Conservation (phyloP, 441 rosid genomes). For the Pelargonium fulgidum region DNA sequence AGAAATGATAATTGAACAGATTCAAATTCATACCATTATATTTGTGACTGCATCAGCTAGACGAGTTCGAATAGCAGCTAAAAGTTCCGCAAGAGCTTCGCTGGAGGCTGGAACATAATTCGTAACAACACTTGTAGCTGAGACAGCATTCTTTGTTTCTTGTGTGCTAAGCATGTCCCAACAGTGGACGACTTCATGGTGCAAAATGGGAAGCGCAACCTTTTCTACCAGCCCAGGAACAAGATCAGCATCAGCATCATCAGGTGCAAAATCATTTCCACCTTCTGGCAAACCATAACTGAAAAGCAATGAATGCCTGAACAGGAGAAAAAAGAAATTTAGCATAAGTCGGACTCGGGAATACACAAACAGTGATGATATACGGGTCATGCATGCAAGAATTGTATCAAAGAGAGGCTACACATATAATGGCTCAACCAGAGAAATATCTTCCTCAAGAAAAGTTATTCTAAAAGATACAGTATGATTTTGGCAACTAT, state of each 20-base stretch:
- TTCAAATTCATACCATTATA: constrained; percentile 36
- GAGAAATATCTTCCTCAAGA: too few species aligned
- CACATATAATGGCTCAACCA: too few species aligned
- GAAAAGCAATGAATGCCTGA: constrained; percentile 78
- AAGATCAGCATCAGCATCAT: constrained; percentile 77
- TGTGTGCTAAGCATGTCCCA: constrained; percentile 83
- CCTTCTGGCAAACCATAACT: constrained; percentile 74
- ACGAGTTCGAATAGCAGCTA: constrained; percentile 57
- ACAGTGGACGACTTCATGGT: constrained; percentile 72
- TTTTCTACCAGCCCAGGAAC: constrained; percentile 81
- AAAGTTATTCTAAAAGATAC: too few species aligned
- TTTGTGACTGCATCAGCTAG: constrained; percentile 61
- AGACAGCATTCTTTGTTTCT: constrained; percentile 75
- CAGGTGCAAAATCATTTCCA: constrained; percentile 46
- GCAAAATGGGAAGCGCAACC: constrained; percentile 76
- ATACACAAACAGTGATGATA: background rate
- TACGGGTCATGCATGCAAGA: background rate
- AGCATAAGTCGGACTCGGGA: constrained; percentile 14
- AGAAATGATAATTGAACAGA: background rate
- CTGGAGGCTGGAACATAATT: constrained; percentile 62
- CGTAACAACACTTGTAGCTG: constrained; percentile 69
- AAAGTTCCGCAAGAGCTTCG: constrained; percentile 56
- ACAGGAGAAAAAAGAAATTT: constrained; percentile 20
- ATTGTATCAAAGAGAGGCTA: too few species aligned
- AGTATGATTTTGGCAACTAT: too few species aligned